Conservation (phyloP, 2,329 filamentous ascomycete species). For the Rhynchosporium secalis region DNA sequence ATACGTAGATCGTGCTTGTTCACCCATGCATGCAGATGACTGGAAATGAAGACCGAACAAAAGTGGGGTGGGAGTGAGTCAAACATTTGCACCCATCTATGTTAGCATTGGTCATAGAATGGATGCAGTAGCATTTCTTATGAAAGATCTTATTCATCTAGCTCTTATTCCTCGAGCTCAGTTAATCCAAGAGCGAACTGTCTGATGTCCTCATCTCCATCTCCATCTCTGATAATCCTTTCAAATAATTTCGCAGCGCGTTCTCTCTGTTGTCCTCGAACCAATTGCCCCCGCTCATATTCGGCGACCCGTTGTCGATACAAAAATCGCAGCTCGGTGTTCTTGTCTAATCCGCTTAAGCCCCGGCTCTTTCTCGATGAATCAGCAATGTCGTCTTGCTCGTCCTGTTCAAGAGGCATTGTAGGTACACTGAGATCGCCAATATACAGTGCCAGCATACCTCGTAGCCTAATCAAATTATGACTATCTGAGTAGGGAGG, state of each 20-base stretch:
- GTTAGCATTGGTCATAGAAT: neutral
- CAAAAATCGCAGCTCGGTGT: conserved; percentile 29
- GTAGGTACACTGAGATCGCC: conserved; percentile 61
- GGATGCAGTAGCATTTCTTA: neutral
- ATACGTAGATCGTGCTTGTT: neutral
- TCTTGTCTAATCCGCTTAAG: conserved; percentile 11
- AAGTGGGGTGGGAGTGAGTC: conserved; percentile 6
- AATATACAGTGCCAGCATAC: conserved; percentile 73
- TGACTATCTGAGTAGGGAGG: conserved; percentile 69
- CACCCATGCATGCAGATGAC: neutral
- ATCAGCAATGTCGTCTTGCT: conserved; percentile 27
- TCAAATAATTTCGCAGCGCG: conserved; percentile 44
- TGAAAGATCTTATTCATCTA: neutral
- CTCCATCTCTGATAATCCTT: conserved; percentile 38
- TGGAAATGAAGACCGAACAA: neutral
- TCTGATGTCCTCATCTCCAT: conserved; percentile 25
- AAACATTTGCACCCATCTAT: neutral
- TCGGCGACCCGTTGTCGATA: conserved; percentile 29
- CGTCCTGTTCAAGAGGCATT: conserved; percentile 18
- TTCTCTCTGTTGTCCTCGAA: conserved; percentile 39
- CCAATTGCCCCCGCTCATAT: conserved; percentile 29
- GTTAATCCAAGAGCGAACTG: conserved; percentile 23
- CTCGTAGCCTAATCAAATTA: conserved; percentile 69
- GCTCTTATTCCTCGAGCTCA: conserved; percentile 8
- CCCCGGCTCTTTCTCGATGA: conserved; percentile 28